Conservation (phyloP, 108 stramenopile genomes). For the Pseudonitzschia multistriata region DNA sequence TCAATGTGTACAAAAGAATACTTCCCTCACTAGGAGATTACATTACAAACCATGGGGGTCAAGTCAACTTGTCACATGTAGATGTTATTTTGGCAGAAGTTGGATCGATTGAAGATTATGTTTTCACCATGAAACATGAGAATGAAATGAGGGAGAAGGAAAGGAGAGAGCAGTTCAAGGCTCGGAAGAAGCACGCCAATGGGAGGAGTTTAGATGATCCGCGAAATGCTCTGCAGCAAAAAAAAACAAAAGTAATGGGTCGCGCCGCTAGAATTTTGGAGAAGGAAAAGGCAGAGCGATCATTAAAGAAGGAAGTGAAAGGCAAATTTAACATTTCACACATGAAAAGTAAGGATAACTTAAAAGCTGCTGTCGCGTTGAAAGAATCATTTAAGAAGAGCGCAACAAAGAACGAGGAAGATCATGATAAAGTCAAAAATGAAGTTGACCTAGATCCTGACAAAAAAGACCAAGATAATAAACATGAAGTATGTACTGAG, state of each 20-base stretch:
- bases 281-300: constrained; percentile 22
- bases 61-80: constrained; percentile 86
- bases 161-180: constrained; percentile 46
- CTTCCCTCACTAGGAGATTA: constrained; percentile 92
- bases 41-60: constrained; percentile 92
- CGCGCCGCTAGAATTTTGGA: constrained; percentile 75
- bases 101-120: constrained; percentile 95
- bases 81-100: constrained; percentile 93
- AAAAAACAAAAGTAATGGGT: constrained; percentile 47
- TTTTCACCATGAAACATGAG: constrained; percentile 90
- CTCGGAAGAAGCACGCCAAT: constrained; percentile 38
- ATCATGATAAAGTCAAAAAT: neutral
- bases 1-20: constrained; percentile 87
- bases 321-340: constrained; percentile 46
- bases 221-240: constrained; percentile 29
- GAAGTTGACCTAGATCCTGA: constrained; percentile 21
- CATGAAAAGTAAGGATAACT: constrained; percentile 54
- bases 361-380: constrained; percentile 61
- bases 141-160: constrained; percentile 73
- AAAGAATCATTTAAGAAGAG: constrained; percentile 44
- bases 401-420: constrained; percentile 16
- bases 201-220: constrained; percentile 48
- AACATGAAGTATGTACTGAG: constrained; percentile 25
- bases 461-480: constrained; percentile 30
- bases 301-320: constrained; percentile 42